phyloP scores from a whole-genome alignment of 2,329 filamentous ascomycete genomes.

The Cladosporium austrohemisphaericum region DNA sequence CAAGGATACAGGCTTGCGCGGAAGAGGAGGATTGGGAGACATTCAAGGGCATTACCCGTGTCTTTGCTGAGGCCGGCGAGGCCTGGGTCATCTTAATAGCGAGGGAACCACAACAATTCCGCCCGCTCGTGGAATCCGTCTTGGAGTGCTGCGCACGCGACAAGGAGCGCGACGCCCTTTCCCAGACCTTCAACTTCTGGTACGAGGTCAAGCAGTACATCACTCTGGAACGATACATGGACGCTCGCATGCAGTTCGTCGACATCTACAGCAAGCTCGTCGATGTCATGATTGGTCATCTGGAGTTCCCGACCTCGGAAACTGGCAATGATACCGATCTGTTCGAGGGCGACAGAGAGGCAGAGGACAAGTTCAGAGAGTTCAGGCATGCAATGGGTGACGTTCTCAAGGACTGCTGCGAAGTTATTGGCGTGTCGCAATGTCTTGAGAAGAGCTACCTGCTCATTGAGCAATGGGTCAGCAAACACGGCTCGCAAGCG shows the following conservation, averaged over 20 bases:
- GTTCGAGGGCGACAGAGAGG: conserved; percentile 92
- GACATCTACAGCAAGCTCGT: conserved; percentile 86
- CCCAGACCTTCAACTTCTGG: conserved; percentile 95
- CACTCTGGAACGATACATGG: conserved; percentile 81
- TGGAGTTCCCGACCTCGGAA: conserved; percentile 80
- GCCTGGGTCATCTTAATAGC: conserved; percentile 92
- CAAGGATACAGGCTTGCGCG: conserved; percentile 70
- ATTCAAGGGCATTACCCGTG: conserved; percentile 81
- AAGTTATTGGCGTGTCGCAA: conserved; percentile 89
- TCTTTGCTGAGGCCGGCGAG: conserved; percentile 90
- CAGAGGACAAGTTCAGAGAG: conserved; percentile 94
- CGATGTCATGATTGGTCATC: conserved; percentile 85
- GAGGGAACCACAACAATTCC: conserved; percentile 75
- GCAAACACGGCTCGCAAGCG: conserved; percentile 72
- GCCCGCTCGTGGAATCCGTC: conserved; percentile 79
- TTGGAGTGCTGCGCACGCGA: conserved; percentile 89
- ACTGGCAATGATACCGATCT: conserved; percentile 72
- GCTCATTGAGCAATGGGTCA: conserved; percentile 84
- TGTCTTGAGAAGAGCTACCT: conserved; percentile 86
- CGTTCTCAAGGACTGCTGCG: conserved; percentile 92
- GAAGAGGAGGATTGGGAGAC: conserved; percentile 79
- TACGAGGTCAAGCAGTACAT: conserved; percentile 97
- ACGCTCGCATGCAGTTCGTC: conserved; percentile 70
- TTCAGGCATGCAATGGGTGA: conserved; percentile 98
- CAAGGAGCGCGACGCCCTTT: conserved; percentile 84